Evolutionary conservation across 1,284 basidiomycete species (phyloP).

Genomic region (Pseudozyma pruni): DNA sequence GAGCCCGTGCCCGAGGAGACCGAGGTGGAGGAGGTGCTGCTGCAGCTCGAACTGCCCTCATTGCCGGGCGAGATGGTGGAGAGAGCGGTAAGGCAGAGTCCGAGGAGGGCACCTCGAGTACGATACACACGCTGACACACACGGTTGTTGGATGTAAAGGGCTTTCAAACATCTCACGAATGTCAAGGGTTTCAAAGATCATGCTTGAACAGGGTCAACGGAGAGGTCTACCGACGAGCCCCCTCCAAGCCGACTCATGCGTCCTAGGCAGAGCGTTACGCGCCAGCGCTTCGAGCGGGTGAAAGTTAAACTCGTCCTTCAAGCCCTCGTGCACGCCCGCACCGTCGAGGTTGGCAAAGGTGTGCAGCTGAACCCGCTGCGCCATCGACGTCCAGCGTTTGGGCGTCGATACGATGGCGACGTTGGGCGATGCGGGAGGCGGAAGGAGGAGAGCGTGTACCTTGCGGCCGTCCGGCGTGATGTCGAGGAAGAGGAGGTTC

Average conservation of each 20-base stretch:
- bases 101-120: too few relatives aligned
- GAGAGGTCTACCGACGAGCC: too few relatives aligned
- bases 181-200: too few relatives aligned
- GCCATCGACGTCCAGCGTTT: conserved; percentile 7
- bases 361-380: conserved; percentile 10
- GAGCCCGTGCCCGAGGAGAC: too few relatives aligned
- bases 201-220: too few relatives aligned
- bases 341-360: neutral
- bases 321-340: neutral
- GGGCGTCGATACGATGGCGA: conserved; percentile 11
- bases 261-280: conserved; percentile 1
- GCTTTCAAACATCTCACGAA: too few relatives aligned
- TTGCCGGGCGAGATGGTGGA: neutral
- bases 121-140: too few relatives aligned
- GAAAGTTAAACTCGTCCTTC: neutral
- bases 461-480: conserved; percentile 2
- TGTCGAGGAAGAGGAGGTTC: neutral
- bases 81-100: neutral
- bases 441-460: conserved; percentile 6
- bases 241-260: too few relatives aligned
- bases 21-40: conserved; percentile 8
- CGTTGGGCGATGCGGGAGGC: neutral
- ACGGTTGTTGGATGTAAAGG: too few relatives aligned
- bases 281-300: neutral
- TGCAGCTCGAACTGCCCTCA: conserved; percentile 9